Evolutionary conservation across 306 rosid species (phyloP).

Genomic region (Dryas alaskensis): DNA sequence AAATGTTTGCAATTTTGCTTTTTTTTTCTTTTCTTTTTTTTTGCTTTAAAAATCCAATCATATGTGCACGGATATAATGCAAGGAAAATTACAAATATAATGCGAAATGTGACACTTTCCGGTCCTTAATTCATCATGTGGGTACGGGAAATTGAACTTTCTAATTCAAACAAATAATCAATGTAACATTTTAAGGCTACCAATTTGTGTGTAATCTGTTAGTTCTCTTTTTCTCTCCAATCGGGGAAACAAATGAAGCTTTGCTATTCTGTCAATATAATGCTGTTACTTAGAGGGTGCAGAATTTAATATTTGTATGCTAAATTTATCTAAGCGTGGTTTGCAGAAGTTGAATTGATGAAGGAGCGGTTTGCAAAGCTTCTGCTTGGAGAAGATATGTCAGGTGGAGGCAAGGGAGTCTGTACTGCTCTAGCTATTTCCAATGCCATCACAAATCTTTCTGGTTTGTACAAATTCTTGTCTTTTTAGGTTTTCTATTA

Average conservation of each 20-base stretch:
- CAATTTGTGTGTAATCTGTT: neutral
- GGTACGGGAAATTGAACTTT: neutral
- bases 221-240: neutral
- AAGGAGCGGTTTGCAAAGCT: constrained; percentile 53
- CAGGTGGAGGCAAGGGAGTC: constrained; percentile 52
- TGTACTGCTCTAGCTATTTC: constrained; percentile 48
- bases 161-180: neutral
- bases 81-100: neutral
- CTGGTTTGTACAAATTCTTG: constrained; percentile 27
- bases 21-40: neutral
- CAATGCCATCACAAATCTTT: constrained; percentile 50
- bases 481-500: neutral
- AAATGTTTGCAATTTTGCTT: neutral
- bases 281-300: neutral
- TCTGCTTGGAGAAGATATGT: constrained; percentile 54
- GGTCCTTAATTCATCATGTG: neutral
- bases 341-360: constrained; percentile 42
- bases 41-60: too few species aligned
- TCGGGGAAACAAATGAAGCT: neutral
- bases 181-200: neutral
- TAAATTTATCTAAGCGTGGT: neutral
- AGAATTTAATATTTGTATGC: neutral
- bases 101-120: neutral
- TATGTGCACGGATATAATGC: too few species aligned
- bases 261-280: neutral